These are phyloP conservation scores for Helotiales sp. DNA, from an alignment of 2,329 filamentous ascomycete genomes.

Conservation along the genomic window DNA sequence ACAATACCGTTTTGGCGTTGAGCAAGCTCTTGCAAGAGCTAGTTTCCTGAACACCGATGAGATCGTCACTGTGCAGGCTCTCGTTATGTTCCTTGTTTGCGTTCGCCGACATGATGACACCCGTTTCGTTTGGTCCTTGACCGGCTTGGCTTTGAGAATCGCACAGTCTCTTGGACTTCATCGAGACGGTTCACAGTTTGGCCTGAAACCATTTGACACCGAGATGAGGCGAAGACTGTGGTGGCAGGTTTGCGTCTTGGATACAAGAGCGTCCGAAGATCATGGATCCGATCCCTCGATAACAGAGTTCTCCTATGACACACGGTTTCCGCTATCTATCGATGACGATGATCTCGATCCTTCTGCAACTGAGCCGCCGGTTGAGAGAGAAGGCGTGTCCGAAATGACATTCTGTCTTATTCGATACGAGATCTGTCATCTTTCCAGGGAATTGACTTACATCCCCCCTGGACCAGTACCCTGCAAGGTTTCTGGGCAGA, in stretches of 20 bases:
- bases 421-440: conserved; percentile 43
- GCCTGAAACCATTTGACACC: conserved; percentile 61
- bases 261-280: conserved; percentile 64
- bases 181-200: conserved; percentile 60
- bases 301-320: conserved; percentile 62
- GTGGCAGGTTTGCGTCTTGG: conserved; percentile 65
- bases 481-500: conserved; percentile 10
- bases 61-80: conserved; percentile 58
- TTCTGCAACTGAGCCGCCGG: conserved; percentile 37
- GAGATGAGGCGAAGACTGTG: conserved; percentile 64
- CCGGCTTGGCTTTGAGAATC: conserved; percentile 62
- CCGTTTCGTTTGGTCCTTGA: conserved; percentile 59
- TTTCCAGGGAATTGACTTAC: conserved; percentile 37
- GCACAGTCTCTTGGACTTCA: conserved; percentile 65
- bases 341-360: conserved; percentile 54
- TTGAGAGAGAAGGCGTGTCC: conserved; percentile 41
- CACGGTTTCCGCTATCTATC: conserved; percentile 55
- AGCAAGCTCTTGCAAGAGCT: conserved; percentile 59
- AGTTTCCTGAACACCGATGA: conserved; percentile 60
- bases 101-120: conserved; percentile 54
- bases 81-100: conserved; percentile 59
- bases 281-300: conserved; percentile 68
- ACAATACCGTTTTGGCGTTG: conserved; percentile 57
- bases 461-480: conserved; percentile 30
- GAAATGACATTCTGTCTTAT: conserved; percentile 48